These are phyloP conservation scores for Thymus quinquecostatus DNA, from an alignment of 257 asterid species.

Conservation along the genomic window DNA sequence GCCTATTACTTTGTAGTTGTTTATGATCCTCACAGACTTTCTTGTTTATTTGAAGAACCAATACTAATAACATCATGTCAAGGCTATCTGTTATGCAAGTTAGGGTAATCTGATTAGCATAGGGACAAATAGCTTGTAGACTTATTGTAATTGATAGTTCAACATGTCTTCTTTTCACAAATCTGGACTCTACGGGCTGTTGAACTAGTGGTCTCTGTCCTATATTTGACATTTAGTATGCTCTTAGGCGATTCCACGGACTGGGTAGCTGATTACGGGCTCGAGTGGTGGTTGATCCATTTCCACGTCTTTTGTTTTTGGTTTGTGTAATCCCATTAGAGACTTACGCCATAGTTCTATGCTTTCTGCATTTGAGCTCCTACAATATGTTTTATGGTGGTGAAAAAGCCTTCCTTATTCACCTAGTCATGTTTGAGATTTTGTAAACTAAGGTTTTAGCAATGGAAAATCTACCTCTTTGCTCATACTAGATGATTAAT, in stretches of 20 bases:
- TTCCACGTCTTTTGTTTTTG: neutral
- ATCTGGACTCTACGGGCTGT: neutral
- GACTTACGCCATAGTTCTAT: neutral
- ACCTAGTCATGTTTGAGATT: neutral
- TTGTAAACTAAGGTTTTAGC: neutral
- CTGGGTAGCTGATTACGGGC: constrained; percentile 4
- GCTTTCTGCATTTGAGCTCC: neutral
- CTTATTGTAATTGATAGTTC: neutral
- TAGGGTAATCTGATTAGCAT: neutral
- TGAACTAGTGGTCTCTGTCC: neutral
- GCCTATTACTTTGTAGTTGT: neutral
- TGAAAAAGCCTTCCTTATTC: neutral
- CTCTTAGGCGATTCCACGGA: neutral
- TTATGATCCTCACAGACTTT: constrained; percentile 1
- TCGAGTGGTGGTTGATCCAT: neutral
- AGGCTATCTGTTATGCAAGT: neutral
- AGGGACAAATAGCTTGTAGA: neutral
- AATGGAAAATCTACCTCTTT: neutral
- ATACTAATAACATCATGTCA: neutral
- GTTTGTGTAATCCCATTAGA: neutral
- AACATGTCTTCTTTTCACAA: constrained; percentile 1
- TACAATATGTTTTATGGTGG: neutral
- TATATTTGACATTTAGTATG: constrained; percentile 1
- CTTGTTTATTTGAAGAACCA: neutral
- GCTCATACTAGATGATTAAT: neutral